Conservation (phyloP, 441 rosid genomes). For the Biscutella auriculata region DNA sequence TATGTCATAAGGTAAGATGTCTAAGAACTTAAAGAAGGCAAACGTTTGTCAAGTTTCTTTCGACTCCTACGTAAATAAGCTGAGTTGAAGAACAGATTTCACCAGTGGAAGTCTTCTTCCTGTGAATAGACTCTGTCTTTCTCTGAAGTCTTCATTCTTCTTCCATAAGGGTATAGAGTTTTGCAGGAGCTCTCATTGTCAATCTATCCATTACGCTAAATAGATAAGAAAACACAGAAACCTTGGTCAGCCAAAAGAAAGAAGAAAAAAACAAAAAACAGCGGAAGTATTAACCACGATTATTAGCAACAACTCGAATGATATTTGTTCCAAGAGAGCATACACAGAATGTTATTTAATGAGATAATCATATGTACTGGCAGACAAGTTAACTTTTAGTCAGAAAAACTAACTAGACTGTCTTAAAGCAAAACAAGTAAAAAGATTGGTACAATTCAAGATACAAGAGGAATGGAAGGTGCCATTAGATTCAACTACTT, state of each 20-base stretch:
- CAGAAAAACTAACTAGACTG: not conserved
- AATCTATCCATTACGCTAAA: constrained; percentile 15
- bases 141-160: constrained; percentile 15
- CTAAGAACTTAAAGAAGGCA: constrained; percentile 16
- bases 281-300: not conserved
- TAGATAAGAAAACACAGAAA: constrained; percentile 10
- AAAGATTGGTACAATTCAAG: not conserved
- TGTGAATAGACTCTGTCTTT: constrained; percentile 2
- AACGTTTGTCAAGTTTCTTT: constrained; percentile 22
- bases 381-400: not conserved
- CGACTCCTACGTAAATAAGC: constrained; percentile 15
- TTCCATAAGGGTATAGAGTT: constrained; percentile 3
- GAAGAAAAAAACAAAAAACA: no score
- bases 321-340: not conserved
- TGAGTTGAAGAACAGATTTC: constrained; percentile 21
- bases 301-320: not conserved
- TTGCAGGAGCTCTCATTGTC: constrained; percentile 15
- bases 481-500: constrained; percentile 8
- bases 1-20: constrained; percentile 16
- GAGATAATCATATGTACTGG: not conserved
- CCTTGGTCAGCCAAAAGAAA: constrained; percentile 9
- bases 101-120: constrained; percentile 12
- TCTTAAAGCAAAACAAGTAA: not conserved
- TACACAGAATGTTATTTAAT: constrained; percentile 5
- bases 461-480: constrained; percentile 3